Base-by-base conservation (phyloP, 768 basidiomycete species). In the Termitomyces sp. region DNA sequence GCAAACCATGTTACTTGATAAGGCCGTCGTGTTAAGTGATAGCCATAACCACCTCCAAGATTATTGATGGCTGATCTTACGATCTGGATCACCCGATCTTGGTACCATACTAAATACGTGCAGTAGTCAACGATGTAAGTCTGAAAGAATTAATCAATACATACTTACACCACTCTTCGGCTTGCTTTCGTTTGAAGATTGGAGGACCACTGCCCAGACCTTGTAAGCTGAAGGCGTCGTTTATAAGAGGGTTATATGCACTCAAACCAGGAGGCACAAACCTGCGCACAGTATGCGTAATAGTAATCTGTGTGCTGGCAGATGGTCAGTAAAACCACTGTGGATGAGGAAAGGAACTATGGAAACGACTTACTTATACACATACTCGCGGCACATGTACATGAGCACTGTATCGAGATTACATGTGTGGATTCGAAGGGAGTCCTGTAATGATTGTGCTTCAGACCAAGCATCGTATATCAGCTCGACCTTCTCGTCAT, bases 121-220 rank as follows among this genome's bases (percentile, higher is more conserved):
- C 37, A 36, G 24, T 20, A n/a, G 55, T 50, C 48, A 59, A 30
- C 44, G 13, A 20, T 37, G 32, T 34, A n/a, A 14, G 10, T 13
- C 30, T 18, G 7, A 9, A 16, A 46, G 12, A 40, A 12, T 30
- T 22, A 39, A 33, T 37, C 18, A 24, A 16, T 37, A 16, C 7
- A 4, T 6, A 84, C 89, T 69, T 71, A 92, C 90, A 75, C 90
- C 90, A 92, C 64, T 91, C 87, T 62, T 88, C 84, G 0, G 86
- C 85, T 58, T 90, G 87, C 64, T 83, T 82, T 6, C 84, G 83
- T 58, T 82, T 88, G 75, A 89, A 87, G 34, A 83, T 75, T 24
- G 83, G 84, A 13, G 70, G 67, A 27, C 76, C 75, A 45, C 69
- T 74, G 49, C 80, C 79, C 43, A 81, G 72, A 26, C 82, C 81